phyloP scores from a whole-genome alignment of 208 protist species.

The Trypanosoma lewisi region DNA sequence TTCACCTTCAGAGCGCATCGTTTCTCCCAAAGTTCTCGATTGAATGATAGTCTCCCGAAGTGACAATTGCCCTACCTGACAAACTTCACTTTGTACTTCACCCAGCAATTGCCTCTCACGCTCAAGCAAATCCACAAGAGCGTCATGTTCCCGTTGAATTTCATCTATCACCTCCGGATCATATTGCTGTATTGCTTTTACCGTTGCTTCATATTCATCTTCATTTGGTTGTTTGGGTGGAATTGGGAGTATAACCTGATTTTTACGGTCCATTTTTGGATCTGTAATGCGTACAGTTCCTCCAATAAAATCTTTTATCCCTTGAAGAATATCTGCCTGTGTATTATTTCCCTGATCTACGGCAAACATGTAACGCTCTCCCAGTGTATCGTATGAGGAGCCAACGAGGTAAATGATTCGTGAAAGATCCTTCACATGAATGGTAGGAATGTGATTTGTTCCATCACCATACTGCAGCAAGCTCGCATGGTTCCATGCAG shows the following conservation, averaged over 20 bases:
- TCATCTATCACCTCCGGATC: neutral
- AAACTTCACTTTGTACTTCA: neutral
- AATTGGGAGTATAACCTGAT: neutral
- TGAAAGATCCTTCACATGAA: conserved; percentile 92
- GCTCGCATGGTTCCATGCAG: conserved; percentile 70
- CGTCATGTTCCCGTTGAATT: conserved; percentile 2
- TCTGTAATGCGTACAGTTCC: conserved; percentile 34
- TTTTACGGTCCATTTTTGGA: conserved; percentile 10
- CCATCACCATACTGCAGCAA: conserved; percentile 80
- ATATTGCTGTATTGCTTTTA: neutral
- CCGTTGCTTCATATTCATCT: too few species aligned
- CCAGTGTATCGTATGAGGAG: conserved; percentile 67
- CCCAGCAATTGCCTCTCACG: neutral
- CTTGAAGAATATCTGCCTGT: conserved; percentile 67
- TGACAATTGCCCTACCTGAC: neutral
- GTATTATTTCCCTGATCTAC: conserved; percentile 89
- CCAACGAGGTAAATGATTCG: conserved; percentile 67
- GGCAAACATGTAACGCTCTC: conserved; percentile 89
- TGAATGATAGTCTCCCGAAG: neutral
- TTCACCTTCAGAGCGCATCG: neutral
- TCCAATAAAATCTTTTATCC: conserved; percentile 62
- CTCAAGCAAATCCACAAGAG: neutral
- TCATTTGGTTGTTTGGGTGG: neutral
- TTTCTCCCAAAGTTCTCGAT: neutral
- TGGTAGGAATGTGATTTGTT: conserved; percentile 87